A percentile compares a stretch with the other conserved stretches of the same genome.
Conservation (phyloP, 2,329 filamentous ascomycete genomes). For the Cladosporium sp. region DNA sequence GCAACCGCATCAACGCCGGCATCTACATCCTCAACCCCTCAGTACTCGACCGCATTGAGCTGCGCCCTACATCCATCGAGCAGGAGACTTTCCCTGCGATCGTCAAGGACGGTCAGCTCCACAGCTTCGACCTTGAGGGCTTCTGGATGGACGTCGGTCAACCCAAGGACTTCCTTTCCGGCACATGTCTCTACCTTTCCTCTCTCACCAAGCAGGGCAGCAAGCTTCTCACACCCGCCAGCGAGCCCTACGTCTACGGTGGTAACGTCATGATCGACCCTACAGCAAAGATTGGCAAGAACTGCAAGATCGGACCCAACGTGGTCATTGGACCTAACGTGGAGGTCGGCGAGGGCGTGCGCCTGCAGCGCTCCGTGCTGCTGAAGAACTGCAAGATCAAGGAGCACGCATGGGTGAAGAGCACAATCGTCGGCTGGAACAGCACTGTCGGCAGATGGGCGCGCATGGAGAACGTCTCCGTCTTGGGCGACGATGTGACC, state of each 20-base stretch:
- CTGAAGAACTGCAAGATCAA: conserved; percentile 90
- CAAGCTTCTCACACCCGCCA: conserved; percentile 72
- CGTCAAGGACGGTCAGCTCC: conserved; percentile 82
- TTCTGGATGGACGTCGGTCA: conserved; percentile 99
- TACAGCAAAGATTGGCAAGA: conserved; percentile 93
- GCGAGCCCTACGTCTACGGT: conserved; percentile 79
- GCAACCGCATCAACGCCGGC: conserved; percentile 97
- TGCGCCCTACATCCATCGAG: conserved; percentile 95
- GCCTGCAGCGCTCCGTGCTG: conserved; percentile 89
- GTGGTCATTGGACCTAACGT: conserved; percentile 94
- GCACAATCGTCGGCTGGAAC: conserved; percentile 98
- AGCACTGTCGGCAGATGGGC: conserved; percentile 95
- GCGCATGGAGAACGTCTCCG: conserved; percentile 95
- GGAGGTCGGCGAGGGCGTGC: conserved; percentile 88
- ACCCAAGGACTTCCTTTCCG: conserved; percentile 95
- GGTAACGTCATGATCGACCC: conserved; percentile 96
- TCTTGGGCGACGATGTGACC: conserved; percentile 94
- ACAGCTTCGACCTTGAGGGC: conserved; percentile 94
- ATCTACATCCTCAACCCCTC: conserved; percentile 97
- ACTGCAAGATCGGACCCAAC: conserved; percentile 96
- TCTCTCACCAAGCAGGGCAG: conserved; percentile 87
- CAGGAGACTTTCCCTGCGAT: conserved; percentile 98
- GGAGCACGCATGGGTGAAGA: conserved; percentile 99
- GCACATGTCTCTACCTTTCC: conserved; percentile 93
- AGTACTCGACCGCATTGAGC: conserved; percentile 86